Conservation (phyloP, 2,329 filamentous ascomycete genomes). For the Rhynchosporium graminicola region DNA sequence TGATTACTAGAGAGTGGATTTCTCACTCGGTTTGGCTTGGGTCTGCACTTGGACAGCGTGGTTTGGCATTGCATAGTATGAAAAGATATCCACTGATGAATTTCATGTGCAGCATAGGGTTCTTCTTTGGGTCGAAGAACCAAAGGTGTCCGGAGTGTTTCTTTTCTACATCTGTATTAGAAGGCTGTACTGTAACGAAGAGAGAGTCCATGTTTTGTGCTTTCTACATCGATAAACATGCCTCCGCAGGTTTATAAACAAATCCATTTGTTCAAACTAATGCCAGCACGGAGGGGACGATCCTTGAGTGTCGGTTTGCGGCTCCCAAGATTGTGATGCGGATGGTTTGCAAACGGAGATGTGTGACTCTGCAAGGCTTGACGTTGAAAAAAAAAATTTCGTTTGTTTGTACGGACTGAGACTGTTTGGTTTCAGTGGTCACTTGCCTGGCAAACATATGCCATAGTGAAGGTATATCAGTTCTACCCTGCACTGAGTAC, state of each 20-base stretch:
- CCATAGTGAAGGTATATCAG: not conserved
- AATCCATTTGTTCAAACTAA: not conserved
- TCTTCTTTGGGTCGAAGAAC: slow-evolving; percentile 14
- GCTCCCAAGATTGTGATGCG: too few species aligned
- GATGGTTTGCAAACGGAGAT: not conserved
- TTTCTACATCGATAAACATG: slow-evolving; percentile 4
- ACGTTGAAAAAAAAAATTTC: not conserved
- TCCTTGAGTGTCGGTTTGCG: not conserved
- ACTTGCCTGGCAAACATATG: not conserved
- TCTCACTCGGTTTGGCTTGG: slow-evolving; percentile 25
- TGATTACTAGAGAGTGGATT: slow-evolving; percentile 19
- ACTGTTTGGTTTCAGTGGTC: slow-evolving; percentile 9
- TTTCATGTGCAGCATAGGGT: slow-evolving; percentile 26
- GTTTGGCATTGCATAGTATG: slow-evolving; percentile 22
- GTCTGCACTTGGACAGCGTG: slow-evolving; percentile 22
- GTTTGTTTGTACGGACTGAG: not conserved
- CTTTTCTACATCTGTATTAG: slow-evolving; percentile 35
- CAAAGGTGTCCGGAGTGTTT: slow-evolving; percentile 20
- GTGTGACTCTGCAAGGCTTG: not conserved
- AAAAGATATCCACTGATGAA: slow-evolving; percentile 29
- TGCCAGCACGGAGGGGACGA: not conserved
- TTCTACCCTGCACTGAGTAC: not conserved
- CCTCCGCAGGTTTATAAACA: slow-evolving; percentile 1
- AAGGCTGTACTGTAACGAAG: slow-evolving; percentile 24
- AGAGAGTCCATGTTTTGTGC: slow-evolving; percentile 11